Conservation (phyloP, 164 flowering plant species). For the Berberis thunbergii region DNA sequence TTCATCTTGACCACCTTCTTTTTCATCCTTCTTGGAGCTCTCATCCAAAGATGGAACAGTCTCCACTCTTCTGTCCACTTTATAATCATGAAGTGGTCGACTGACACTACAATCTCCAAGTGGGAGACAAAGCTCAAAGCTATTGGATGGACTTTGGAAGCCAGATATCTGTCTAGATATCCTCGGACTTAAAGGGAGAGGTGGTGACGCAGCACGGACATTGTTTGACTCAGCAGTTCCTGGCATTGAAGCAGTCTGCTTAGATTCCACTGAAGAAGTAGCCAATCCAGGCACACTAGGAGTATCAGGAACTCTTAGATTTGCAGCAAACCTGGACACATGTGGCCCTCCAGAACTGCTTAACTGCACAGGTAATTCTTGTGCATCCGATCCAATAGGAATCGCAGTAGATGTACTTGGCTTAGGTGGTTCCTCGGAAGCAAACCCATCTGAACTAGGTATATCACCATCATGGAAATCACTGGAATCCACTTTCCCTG, state of each 20-base stretch:
- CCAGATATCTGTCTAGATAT: constrained; percentile 49
- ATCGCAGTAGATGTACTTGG: constrained; percentile 27
- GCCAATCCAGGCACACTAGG: constrained; percentile 22
- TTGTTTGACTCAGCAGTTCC: constrained; percentile 27
- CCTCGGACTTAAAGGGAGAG: constrained; percentile 62
- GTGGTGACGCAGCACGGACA: constrained; percentile 34
- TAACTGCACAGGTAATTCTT: constrained; percentile 14
- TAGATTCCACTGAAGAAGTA: constrained; percentile 26
- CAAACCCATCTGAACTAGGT: constrained; percentile 31
- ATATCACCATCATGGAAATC: constrained; percentile 29
- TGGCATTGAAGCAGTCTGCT: constrained; percentile 19
- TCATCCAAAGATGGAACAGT: constrained; percentile 31
- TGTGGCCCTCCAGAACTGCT: no score
- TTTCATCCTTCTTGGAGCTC: constrained; percentile 36
- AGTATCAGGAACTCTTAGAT: constrained; percentile 27
- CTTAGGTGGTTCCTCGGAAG: constrained; percentile 24
- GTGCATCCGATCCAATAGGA: constrained; percentile 21
- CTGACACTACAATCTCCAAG: constrained; percentile 34
- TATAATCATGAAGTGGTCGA: constrained; percentile 38
- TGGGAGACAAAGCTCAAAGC: constrained; percentile 31
- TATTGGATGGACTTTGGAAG: constrained; percentile 32
- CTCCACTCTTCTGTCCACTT: constrained; percentile 54
- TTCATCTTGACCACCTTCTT: constrained; percentile 37
- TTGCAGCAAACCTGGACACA: constrained; percentile 8
- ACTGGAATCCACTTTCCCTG: constrained; percentile 45